phyloP scores from a whole-genome alignment of 352 stramenopile species.

The Peronosclerospora sorghi region DNA sequence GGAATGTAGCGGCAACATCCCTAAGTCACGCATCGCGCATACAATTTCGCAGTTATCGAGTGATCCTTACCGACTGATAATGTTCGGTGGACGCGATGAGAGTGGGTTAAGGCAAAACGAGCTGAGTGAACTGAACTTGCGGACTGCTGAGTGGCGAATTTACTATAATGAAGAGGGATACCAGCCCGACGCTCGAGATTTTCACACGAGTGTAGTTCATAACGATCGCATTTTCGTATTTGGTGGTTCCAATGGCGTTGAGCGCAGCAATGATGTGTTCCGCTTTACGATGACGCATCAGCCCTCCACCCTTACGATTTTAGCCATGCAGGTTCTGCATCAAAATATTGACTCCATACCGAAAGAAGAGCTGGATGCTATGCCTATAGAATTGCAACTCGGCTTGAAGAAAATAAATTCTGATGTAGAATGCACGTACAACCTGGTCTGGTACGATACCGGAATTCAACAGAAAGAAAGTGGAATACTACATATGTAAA shows the following conservation, averaged over 20 bases:
- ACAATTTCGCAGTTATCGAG: slow-evolving; percentile 44
- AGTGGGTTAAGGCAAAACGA: slow-evolving; percentile 55
- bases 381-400: slow-evolving; percentile 53
- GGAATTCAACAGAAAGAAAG: slow-evolving; percentile 26
- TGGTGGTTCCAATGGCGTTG: slow-evolving; percentile 70
- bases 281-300: slow-evolving; percentile 51
- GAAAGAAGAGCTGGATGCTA: slow-evolving; percentile 27
- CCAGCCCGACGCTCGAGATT: slow-evolving; percentile 70
- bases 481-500: too few relatives aligned
- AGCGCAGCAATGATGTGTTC: slow-evolving; percentile 76
- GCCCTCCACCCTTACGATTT: slow-evolving; percentile 48
- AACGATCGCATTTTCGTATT: slow-evolving; percentile 75
- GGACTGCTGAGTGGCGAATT: slow-evolving; percentile 54
- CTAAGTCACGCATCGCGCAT: slow-evolving; percentile 70
- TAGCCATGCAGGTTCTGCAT: slow-evolving; percentile 58
- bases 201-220: slow-evolving; percentile 69
- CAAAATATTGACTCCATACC: slow-evolving; percentile 30
- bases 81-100: slow-evolving; percentile 75
- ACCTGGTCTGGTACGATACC: slow-evolving; percentile 52
- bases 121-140: slow-evolving; percentile 53
- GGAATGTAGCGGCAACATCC: slow-evolving; percentile 45
- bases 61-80: slow-evolving; percentile 34
- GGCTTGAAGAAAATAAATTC: slow-evolving; percentile 67
- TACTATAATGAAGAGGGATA: slow-evolving; percentile 42
- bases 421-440: slow-evolving; percentile 46